Base-by-base conservation (phyloP, 345 rosid genomes). In the Populus pruinosa region DNA sequence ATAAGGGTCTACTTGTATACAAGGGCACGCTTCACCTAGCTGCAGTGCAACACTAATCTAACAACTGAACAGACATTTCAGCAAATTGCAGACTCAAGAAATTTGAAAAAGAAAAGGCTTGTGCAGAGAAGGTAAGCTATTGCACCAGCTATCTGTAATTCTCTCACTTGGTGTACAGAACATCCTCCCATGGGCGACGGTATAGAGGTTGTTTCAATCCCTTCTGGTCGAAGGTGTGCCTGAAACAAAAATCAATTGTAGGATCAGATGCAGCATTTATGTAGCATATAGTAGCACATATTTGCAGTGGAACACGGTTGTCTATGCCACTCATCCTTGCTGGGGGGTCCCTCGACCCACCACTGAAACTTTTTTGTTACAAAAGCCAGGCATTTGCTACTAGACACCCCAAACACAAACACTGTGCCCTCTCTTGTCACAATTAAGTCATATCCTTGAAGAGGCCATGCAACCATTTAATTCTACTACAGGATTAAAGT, bases 181-280 rank as follows among this genome's bases (percentile, higher is more conserved):
- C 98, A 82, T 96, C 99, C 82, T 93, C 99, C 99, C 98, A 93
- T 21, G 98, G 98, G 81, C 93, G 97, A 71, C 98, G 90, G 85
- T 91, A 96, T 29, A 93, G 88, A 62, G 99, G 98, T 83, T 93
- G 97, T 83, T 96, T 96, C 93, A 96, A 63, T 81, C 98, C 89
- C 97, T 93, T 93, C 87, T 93, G 97, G 80, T 96, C 98, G 13
- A 96, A 96, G 12, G 97, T 91, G 77, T 96, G 99, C 87, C 98
- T 93, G 82, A 66, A 72, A 31, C 31, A 3, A 18, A 14, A 49
- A 67, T 5, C 2, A 5, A 27, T 56, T 81, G n/a, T 25, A 74
- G 33, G 43, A 65, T 79, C 10, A 64, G 71, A 73, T 65, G n/a
- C 62, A 47, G 20, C 8, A 29, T 36, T n/a, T 4, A 36, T 1